Evolutionary conservation across 371 early-diverging fungal species (phyloP), one percentile per base, ranked within the genome.

Genomic region (Blakeslea trispora): DNA sequence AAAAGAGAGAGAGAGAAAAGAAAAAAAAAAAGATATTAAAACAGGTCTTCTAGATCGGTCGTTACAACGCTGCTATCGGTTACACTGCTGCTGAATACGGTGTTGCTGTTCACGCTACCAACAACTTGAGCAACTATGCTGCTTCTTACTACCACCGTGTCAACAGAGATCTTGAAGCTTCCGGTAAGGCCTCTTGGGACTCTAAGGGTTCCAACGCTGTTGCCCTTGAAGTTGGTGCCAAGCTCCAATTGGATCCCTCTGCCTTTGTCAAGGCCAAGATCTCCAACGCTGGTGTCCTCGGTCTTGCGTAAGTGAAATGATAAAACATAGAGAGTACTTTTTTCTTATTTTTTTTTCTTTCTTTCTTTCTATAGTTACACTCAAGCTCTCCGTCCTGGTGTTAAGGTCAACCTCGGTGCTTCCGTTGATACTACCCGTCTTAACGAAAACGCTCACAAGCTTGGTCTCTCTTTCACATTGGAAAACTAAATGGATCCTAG

Each of bases 71-170:
- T 45, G 88, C 94, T 53, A 57, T 89, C 51, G 97, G 95, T 40
- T 96, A 91, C 82, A 78, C 88, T 62, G 88, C 87, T 61, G 86
- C 81, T 63, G 93, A 94, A 74, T 96, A 94, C 83, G 71, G 87
- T 57, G 85, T 95, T 58, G 85, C 94, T 60, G 77, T 97, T 53
- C 91, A 92, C 67, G 91, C 93, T 61, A 71, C 74, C 67, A 84
- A 84, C 79, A 77, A 81, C 61, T 80, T 92, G 64, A 77, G 72
- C 79, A 68, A 77, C 66, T 89, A 89, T 79, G 77, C 95, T 63
- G 93, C 94, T 57, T 90, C 95, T 28, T 96, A 94, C 92, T 94
- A 88, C 89, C 99, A 98, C 84, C 89, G 91, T 60, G 92, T 97
- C 75, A 89, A 81, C 75, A 62, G 82, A 57, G 88, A 88, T 51